These are phyloP conservation scores for Cicer arietinum DNA, from an alignment of 306 rosid species.

Conservation along the genomic window DNA sequence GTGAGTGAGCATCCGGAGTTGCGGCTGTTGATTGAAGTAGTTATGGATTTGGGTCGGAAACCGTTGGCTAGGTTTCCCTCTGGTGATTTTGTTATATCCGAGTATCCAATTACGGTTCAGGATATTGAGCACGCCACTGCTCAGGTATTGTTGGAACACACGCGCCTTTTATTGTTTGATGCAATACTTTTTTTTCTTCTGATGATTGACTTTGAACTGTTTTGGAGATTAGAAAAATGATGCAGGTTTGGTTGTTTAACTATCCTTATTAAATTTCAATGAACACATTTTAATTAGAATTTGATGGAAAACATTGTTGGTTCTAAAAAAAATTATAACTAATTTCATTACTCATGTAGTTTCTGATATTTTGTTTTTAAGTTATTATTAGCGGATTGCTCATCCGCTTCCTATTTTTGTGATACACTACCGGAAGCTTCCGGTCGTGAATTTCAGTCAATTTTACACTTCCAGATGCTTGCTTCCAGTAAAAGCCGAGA, in stretches of 20 bases:
- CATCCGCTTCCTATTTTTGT: no score
- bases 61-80: conserved; percentile 92
- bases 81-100: conserved; percentile 78
- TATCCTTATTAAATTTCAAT: background rate
- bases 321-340: conserved; percentile 1
- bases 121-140: conserved; percentile 87
- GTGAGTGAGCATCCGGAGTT: conserved; percentile 73
- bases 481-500: no score
- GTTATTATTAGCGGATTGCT: no score
- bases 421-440: no score
- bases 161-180: conserved; percentile 50
- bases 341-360: background rate
- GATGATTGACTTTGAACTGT: background rate
- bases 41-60: conserved; percentile 95
- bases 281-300: background rate
- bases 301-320: background rate
- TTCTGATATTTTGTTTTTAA: background rate
- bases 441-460: no score
- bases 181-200: background rate
- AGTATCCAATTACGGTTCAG: conserved; percentile 65
- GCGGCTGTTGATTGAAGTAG: conserved; percentile 79
- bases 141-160: conserved; percentile 56
- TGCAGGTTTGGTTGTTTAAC: conserved; percentile 3
- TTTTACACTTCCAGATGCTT: no score
- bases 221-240: background rate